Base-by-base conservation (phyloP, 805 yeast species). In the Barnettozyma sp. region DNA sequence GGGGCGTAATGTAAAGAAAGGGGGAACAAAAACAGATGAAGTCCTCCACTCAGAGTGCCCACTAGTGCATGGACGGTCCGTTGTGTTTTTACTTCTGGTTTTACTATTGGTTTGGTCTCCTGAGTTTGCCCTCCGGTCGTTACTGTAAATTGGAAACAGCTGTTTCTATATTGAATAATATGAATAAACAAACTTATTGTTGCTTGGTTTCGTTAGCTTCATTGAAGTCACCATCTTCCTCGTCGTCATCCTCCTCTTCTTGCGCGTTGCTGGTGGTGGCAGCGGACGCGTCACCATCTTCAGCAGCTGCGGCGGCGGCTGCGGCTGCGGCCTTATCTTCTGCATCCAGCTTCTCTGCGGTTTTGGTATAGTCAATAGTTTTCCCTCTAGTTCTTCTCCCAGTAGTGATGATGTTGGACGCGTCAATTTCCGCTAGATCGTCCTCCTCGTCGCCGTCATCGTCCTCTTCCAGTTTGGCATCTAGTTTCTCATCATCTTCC, bases 331-430 rank as follows among this genome's bases (percentile, higher is more conserved):
- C 66, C 11, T 51, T 57, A 19, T 55, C 59, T 9, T 48, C 59
- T 14, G 60, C 63, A 35, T 72, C 76, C 49, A 84, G 60, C 54
- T 82, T 73, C 46, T 75, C 82, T 15, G 86, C 83, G 12, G 94
- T 86, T 60, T 83, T 80, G 39, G 76, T 68, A 58, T 82, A 87
- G 60, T 87, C 96, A 48, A 88, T 81, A 14, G 80, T 82, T 53
- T 78, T 82, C 12, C 96, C 94, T 48, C 97, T 74, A 7, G 96
- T 87, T 66, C 96, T 82, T 61, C 94, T 71, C 11, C 94, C 92
- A 13, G 75, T 63, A n/a, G 81, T 70, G 45, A 86, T 86, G 55
- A 87, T 86, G 60, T 87, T 88, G 26, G 86, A 65, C 26, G 81
- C 68, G 53, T 84, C 94, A 46, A 87, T 83, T 59, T 82, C 94